Percentiles rank a stretch among this genome's conserved stretches.
These are phyloP conservation scores for Scenedesmus sp. DNA, from an alignment of 163 green algal species.

Conservation along the genomic window DNA sequence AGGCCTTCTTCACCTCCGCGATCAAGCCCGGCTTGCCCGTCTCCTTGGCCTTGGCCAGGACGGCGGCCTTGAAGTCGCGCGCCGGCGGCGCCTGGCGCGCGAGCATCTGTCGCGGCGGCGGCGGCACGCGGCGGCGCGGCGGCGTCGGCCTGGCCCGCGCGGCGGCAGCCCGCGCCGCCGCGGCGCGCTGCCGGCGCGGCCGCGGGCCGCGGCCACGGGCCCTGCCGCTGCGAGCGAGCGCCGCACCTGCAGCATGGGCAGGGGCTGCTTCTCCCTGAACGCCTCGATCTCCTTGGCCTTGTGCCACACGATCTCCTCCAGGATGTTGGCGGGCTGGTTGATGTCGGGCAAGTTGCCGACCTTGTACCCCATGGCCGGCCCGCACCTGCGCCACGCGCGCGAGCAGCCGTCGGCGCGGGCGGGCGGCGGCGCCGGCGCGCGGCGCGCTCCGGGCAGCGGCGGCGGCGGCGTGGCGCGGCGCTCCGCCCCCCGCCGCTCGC, in stretches of 20 bases:
- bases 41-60: slow-evolving; percentile 64
- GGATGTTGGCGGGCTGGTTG: slow-evolving; percentile 94
- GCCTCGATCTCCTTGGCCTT: slow-evolving; percentile 88
- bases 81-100: slow-evolving; percentile 62
- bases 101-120: not conserved
- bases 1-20: slow-evolving; percentile 99
- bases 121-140: too few species aligned
- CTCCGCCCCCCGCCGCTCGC: not conserved
- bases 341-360: slow-evolving; percentile 76
- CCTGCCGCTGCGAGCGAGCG: too few species aligned
- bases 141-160: too few species aligned
- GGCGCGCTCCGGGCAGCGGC: not conserved
- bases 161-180: too few species aligned
- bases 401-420: not conserved
- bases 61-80: slow-evolving; percentile 92
- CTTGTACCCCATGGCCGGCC: slow-evolving; percentile 72
- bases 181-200: too few species aligned
- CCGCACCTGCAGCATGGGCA: slow-evolving; percentile 64
- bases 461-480: not conserved
- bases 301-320: slow-evolving; percentile 99
- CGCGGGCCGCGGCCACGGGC: too few species aligned
- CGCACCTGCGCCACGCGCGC: slow-evolving; percentile 66
- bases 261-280: slow-evolving; percentile 72
- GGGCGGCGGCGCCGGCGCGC: not conserved
- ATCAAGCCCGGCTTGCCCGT: slow-evolving; percentile 92